Evolutionary conservation across 2,329 filamentous ascomycete genomes (phyloP).

Genomic region (Monosporascus sp.): DNA sequence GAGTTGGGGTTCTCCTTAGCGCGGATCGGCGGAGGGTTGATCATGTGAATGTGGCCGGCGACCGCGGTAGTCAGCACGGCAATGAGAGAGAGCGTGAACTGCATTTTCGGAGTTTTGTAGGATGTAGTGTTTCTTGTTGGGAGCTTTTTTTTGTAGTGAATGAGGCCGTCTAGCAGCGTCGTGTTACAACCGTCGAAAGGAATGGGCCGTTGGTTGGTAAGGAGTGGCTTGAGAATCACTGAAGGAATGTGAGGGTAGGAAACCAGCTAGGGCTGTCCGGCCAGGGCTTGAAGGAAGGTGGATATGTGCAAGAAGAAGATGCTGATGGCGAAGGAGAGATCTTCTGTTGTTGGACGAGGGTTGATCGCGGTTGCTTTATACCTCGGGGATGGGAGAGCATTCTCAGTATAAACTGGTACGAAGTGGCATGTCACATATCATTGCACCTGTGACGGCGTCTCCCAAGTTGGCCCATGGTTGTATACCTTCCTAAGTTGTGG

Average conservation of each 20-base stretch:
- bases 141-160: background rate
- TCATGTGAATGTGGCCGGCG: conserved; percentile 53
- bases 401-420: background rate
- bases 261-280: background rate
- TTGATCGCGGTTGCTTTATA: background rate
- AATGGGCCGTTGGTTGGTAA: background rate
- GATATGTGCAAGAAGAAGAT: background rate
- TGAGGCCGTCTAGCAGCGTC: background rate
- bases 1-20: conserved; percentile 47
- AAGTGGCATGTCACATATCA: background rate
- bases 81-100: conserved; percentile 29
- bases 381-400: background rate
- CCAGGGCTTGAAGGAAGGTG: background rate
- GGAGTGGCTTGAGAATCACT: background rate
- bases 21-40: conserved; percentile 44
- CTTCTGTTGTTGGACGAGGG: background rate
- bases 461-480: background rate
- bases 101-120: conserved; percentile 32
- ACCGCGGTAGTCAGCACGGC: conserved; percentile 37
- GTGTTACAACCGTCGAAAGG: background rate
- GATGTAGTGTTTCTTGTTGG: conserved; percentile 12
- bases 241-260: background rate
- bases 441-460: background rate
- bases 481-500: background rate
- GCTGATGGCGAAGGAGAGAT: background rate